These are phyloP conservation scores for Aspergillus diversus DNA, from an alignment of 495 filamentous ascomycete species.

Conservation along the genomic window DNA sequence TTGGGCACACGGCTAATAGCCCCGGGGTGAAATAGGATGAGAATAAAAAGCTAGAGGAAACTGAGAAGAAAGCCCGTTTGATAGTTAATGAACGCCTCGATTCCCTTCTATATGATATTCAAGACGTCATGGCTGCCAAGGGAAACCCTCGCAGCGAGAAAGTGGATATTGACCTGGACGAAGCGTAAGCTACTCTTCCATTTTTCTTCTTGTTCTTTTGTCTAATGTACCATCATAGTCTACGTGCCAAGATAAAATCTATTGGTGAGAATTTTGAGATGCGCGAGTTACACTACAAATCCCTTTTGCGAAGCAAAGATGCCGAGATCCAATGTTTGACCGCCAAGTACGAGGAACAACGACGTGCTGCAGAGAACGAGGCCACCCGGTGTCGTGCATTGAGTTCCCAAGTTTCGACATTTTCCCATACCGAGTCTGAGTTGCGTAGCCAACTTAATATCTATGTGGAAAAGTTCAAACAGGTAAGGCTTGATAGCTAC, in stretches of 20 bases:
- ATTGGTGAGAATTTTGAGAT: slow-evolving; percentile 95
- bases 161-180: slow-evolving; percentile 80
- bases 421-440: slow-evolving; percentile 94
- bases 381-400: slow-evolving; percentile 75
- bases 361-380: slow-evolving; percentile 83
- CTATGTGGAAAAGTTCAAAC: slow-evolving; percentile 99
- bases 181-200: slow-evolving; percentile 63
- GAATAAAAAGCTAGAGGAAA: slow-evolving; percentile 82
- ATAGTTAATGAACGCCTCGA: slow-evolving; percentile 85
- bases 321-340: slow-evolving; percentile 92
- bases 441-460: slow-evolving; percentile 94
- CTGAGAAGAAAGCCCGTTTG: slow-evolving; percentile 76
- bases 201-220: neutral
- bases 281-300: slow-evolving; percentile 88
- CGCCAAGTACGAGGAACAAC: slow-evolving; percentile 83
- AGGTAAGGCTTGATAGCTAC: slow-evolving; percentile 64
- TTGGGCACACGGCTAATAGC: slow-evolving; percentile 6
- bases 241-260: slow-evolving; percentile 88
- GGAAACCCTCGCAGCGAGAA: slow-evolving; percentile 75
- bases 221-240: slow-evolving; percentile 52
- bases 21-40: slow-evolving; percentile 68
- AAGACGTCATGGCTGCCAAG: slow-evolving; percentile 77
- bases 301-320: slow-evolving; percentile 88
- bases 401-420: slow-evolving; percentile 89
- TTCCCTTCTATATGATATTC: slow-evolving; percentile 73